Evolutionary conservation across 306 rosid species (phyloP).

Genomic region (Vigna reflexopilosa): DNA sequence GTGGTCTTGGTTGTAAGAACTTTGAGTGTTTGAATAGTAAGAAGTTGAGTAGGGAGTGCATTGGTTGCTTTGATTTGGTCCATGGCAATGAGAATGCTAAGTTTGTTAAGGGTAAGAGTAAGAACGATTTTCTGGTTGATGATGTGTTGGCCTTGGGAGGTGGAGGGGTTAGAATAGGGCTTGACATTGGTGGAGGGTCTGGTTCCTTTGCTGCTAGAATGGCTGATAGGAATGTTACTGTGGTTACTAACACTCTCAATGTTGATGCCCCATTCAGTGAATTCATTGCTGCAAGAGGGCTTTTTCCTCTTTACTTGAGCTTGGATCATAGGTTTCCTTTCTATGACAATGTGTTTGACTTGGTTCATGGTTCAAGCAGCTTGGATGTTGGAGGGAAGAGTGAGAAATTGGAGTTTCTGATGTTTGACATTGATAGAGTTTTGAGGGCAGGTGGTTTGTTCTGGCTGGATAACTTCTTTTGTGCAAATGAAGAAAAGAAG

Average conservation of each 20-base stretch:
- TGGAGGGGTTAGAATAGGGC: slow-evolving; percentile 86
- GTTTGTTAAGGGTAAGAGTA: slow-evolving; percentile 70
- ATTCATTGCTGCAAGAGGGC: slow-evolving; percentile 92
- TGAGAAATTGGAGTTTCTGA: slow-evolving; percentile 79
- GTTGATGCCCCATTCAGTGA: slow-evolving; percentile 85
- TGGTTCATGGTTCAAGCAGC: slow-evolving; percentile 67
- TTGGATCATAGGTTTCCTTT: slow-evolving; percentile 91
- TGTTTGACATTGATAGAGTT: slow-evolving; percentile 90
- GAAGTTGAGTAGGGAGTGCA: slow-evolving; percentile 73
- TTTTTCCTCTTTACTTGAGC: slow-evolving; percentile 81
- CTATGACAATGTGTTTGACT: slow-evolving; percentile 85
- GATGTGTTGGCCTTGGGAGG: slow-evolving; percentile 74
- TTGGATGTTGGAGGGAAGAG: slow-evolving; percentile 77
- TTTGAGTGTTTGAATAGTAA: slow-evolving; percentile 74
- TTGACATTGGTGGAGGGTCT: slow-evolving; percentile 91
- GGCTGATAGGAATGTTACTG: slow-evolving; percentile 88
- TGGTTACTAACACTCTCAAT: slow-evolving; percentile 73
- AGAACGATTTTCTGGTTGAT: slow-evolving; percentile 76
- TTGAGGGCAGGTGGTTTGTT: slow-evolving; percentile 87
- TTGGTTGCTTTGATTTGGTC: slow-evolving; percentile 75
- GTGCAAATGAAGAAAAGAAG: slow-evolving; percentile 77
- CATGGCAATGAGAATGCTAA: slow-evolving; percentile 66
- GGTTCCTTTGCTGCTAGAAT: slow-evolving; percentile 92
- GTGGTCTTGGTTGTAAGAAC: slow-evolving; percentile 79
- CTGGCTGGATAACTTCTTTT: slow-evolving; percentile 86